Percentiles rank a stretch among this genome's conserved stretches.
Conservation (phyloP, 2,329 filamentous ascomycete genomes). For the Hymenoscyphus scutula region DNA sequence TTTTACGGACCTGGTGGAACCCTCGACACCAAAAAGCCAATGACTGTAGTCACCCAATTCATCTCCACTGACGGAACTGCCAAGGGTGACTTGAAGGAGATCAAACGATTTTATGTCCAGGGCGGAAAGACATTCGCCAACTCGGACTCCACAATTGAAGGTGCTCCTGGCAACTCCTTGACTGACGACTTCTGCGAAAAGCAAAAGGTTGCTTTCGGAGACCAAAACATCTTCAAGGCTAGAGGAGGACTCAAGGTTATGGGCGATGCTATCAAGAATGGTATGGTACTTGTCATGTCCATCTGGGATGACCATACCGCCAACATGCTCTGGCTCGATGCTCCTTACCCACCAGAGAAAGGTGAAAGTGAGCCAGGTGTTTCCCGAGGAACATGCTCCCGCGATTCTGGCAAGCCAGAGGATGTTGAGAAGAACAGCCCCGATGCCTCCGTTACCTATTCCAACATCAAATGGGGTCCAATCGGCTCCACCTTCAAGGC, state of each 20-base stretch:
- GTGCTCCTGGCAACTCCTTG: slow-evolving; percentile 52
- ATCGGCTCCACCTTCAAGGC: slow-evolving; percentile 34
- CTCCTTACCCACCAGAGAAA: slow-evolving; percentile 54
- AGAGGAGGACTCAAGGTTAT: slow-evolving; percentile 57
- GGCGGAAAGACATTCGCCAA: slow-evolving; percentile 52
- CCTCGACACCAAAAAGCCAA: slow-evolving; percentile 49
- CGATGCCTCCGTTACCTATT: slow-evolving; percentile 43
- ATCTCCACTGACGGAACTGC: slow-evolving; percentile 50
- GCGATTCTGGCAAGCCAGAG: slow-evolving; percentile 49
- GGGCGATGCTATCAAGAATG: slow-evolving; percentile 50
- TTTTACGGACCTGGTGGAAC: slow-evolving; percentile 55
- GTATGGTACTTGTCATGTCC: slow-evolving; percentile 64
- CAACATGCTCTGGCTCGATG: slow-evolving; percentile 76
- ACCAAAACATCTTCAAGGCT: slow-evolving; percentile 50
- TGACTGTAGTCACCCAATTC: slow-evolving; percentile 62
- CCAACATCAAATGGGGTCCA: slow-evolving; percentile 38
- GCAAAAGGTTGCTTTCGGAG: slow-evolving; percentile 55
- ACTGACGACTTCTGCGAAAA: slow-evolving; percentile 55
- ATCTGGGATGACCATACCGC: slow-evolving; percentile 57
- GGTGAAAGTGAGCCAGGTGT: slow-evolving; percentile 46
- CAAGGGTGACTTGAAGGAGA: slow-evolving; percentile 50
- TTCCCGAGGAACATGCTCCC: slow-evolving; percentile 53
- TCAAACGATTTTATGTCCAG: slow-evolving; percentile 58
- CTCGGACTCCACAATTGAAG: slow-evolving; percentile 44
- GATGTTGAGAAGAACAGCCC: slow-evolving; percentile 49